Percentiles rank a stretch among this genome's conserved stretches.
Conservation (phyloP, 352 stramenopile genomes). For the Globisporangium canariense region DNA sequence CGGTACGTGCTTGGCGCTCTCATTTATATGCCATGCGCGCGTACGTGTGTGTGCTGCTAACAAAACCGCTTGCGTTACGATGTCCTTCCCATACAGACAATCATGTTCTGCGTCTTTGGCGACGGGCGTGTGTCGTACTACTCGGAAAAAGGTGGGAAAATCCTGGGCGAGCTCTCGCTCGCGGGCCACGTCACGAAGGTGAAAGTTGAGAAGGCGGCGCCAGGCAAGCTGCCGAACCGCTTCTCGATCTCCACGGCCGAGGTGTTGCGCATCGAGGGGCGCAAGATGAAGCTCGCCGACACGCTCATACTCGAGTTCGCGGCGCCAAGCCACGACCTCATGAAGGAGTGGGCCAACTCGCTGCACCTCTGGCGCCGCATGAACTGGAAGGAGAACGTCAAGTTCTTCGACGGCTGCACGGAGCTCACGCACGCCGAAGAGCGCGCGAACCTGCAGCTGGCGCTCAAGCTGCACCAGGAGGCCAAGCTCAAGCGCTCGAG, state of each 20-base stretch:
- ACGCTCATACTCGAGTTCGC: conserved; percentile 62
- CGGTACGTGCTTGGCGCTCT: conserved; percentile 29
- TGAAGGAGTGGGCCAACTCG: conserved; percentile 86
- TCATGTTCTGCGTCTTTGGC: conserved; percentile 78
- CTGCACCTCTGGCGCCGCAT: conserved; percentile 81
- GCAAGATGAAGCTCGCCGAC: conserved; percentile 75
- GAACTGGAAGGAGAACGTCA: conserved; percentile 88
- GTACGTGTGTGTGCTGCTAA: not conserved
- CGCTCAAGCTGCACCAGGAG: conserved; percentile 58
- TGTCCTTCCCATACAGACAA: conserved; percentile 25
- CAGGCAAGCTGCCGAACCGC: conserved; percentile 68
- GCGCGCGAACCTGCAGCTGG: conserved; percentile 46
- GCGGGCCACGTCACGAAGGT: conserved; percentile 75
- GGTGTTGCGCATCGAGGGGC: conserved; percentile 72
- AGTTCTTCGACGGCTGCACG: conserved; percentile 67
- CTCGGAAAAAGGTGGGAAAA: conserved; percentile 66
- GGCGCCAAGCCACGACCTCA: conserved; percentile 65
- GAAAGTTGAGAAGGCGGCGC: conserved; percentile 58
- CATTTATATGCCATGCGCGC: conserved; percentile 5
- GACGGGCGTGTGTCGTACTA: conserved; percentile 71
- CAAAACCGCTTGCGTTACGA: not conserved
- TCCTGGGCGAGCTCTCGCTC: conserved; percentile 59
- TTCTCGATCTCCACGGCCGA: conserved; percentile 67
- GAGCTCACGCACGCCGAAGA: conserved; percentile 58
- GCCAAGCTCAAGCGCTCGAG: conserved; percentile 33